Base-by-base conservation (phyloP, 1,284 basidiomycete genomes). In the Trichosporon sp. region DNA sequence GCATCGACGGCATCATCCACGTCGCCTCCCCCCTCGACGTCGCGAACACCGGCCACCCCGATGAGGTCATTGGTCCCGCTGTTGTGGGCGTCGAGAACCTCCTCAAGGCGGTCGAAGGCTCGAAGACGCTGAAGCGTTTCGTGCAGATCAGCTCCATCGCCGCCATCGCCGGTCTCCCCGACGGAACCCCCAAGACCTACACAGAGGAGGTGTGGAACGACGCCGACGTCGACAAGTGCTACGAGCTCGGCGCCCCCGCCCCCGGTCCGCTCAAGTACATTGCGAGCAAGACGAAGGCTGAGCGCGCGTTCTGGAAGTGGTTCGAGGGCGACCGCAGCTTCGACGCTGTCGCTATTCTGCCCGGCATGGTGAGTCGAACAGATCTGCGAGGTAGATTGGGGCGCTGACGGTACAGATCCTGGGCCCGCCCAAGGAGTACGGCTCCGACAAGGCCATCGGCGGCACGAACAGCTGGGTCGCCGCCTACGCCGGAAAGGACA, bases 201-300 rank as follows among this genome's bases (percentile, higher is more conserved):
- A 74, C 75, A 14, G 76, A 77, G 32, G 67, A 70, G 8, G 86
- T 90, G 77, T 92, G 91, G 91, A 91, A 92, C 82, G 80, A 88
- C 6, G 82, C 85, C 4, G 65, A 21, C 19, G 69, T 70, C 19
- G 69, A 51, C 59, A 43, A 12, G 38, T 65, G 61, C 63, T 19
- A 51, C 46, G 7, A 66, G 37, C 64, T 66, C 16, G 72, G 72
- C 31, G 67, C 67, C 1, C 12, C 12, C 1, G 69, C 69, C 1
- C 19, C 51, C 8, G 59, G 65, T 1, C 2, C 12, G 1, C 59
- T 16, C 35, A 70, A 70, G 72, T 73, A 73, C 54, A 19, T n/a
- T 3, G 72, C 70, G 26, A 48, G 37, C 67, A 81, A 81, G 69
- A 75, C 71, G 0, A 66, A 75, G 11, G 77, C 78, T 5, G 80